Percentiles rank a stretch among this genome's conserved stretches.
phyloP scores from a whole-genome alignment of 2,329 filamentous ascomycete species.

The Diplodia intermedia region DNA sequence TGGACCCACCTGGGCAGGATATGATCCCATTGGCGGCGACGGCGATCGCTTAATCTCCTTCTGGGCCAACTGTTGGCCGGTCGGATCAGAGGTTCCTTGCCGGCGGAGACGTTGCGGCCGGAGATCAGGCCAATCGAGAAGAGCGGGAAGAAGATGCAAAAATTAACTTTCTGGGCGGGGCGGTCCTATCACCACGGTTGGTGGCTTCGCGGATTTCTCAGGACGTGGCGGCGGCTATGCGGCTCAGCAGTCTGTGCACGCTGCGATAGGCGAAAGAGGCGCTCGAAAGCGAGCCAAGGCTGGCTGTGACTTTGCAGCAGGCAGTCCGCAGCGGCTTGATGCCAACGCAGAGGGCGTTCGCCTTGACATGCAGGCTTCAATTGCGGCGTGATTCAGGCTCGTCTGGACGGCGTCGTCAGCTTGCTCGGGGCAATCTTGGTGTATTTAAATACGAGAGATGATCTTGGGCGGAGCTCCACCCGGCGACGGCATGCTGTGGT shows the following conservation, averaged over 20 bases:
- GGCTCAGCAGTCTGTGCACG: constrained; percentile 4
- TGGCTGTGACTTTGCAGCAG: not conserved
- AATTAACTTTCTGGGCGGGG: not conserved
- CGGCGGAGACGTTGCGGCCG: not conserved
- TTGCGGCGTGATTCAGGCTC: not conserved
- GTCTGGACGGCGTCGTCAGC: constrained; percentile 2
- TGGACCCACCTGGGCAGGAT: not conserved
- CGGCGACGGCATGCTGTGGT: not conserved
- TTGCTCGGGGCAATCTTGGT: not conserved
- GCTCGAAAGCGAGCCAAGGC: not conserved
- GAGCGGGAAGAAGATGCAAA: not conserved
- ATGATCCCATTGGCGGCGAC: constrained; percentile 16
- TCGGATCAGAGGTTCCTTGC: not conserved
- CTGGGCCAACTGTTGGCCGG: not conserved
- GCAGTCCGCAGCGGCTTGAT: too few relatives aligned
- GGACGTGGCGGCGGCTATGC: not conserved
- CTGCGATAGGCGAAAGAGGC: not conserved
- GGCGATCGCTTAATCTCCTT: constrained; percentile 20
- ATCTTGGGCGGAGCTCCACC: constrained; percentile 11
- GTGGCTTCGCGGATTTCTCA: not conserved
- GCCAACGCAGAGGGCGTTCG: not conserved
- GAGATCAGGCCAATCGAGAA: not conserved
- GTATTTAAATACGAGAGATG: constrained; percentile 10
- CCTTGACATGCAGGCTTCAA: not conserved
- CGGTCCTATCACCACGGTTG: not conserved